Base-by-base conservation (phyloP, 2,329 filamentous ascomycete species). In the Emergomyces pasteurianus region DNA sequence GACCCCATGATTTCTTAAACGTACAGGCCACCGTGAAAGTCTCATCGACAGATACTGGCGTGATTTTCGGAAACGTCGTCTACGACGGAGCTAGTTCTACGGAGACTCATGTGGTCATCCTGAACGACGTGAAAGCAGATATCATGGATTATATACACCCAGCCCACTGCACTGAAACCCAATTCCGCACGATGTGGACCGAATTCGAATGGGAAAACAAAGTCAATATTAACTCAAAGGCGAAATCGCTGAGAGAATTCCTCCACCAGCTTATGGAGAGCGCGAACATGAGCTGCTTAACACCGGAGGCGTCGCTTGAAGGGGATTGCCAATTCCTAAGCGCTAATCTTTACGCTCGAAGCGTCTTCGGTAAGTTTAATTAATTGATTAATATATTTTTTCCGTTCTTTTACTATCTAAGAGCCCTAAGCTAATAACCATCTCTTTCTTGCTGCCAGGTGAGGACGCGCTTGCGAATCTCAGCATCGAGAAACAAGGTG, bases 161-260 rank as follows among this genome's bases (percentile, higher is more conserved):
- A 1, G 92, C 92, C 7, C 87, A 91, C 18, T 99, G 94, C 81
- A 94, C 90, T 4, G 94, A 99, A 80, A 96, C 92, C 12, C 91
- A 97, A 71, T 99, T 99, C 86, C 86, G 94, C 63, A 95, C 90
- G n/a, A 99, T 99, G 94, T 99, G 94, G 94, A 99, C 94, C 43
- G 94, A 99, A 73, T 99, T 99, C 67, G 94, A 99, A 74, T 99
- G 94, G 94, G 94, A 99, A 81, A 99, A 99, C 80, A 99, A 99
- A 83, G 92, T 99, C 75, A 99, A 99, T 79, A 97, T 99, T 79
- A 96, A 96, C 78, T 95, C 90, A 65, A 97, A 96, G 81, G 90
- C 90, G 67, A 95, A 92, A 80, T 88, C 85, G 34, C 81, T 99
- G 63, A 85, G 92, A 57, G 90, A 95, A 23, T 99, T 99, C 84